Percentiles rank a stretch among this genome's conserved stretches.
These are phyloP conservation scores for Ophiostoma novo-ulmi DNA, from an alignment of 2,329 filamentous ascomycete species.

Conservation along the genomic window DNA sequence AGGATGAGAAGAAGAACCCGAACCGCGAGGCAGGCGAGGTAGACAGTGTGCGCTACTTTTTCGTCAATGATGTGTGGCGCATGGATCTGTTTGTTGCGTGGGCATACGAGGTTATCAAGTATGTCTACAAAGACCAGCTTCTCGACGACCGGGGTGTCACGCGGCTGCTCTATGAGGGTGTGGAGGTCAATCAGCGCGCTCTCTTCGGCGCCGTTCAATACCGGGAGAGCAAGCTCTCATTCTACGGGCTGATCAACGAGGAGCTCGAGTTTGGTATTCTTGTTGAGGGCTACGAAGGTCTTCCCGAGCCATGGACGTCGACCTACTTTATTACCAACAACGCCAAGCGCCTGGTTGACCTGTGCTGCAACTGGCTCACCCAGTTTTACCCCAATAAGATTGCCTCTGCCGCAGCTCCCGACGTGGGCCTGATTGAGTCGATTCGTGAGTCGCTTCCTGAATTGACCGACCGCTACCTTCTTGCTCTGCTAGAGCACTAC, in stretches of 20 bases:
- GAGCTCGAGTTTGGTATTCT: constrained; percentile 61
- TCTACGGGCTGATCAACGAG: constrained; percentile 70
- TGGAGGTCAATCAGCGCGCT: constrained; percentile 61
- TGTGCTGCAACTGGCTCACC: constrained; percentile 52
- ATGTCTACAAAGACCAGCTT: constrained; percentile 58
- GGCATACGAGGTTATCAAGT: constrained; percentile 71
- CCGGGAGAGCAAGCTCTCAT: constrained; percentile 60
- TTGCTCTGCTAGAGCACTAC: constrained; percentile 49
- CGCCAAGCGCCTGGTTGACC: constrained; percentile 53
- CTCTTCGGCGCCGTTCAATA: constrained; percentile 65
- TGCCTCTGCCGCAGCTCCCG: constrained; percentile 31
- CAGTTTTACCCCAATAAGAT: constrained; percentile 38
- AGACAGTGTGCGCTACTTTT: constrained; percentile 80
- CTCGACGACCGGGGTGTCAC: constrained; percentile 52
- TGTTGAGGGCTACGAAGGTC: constrained; percentile 57
- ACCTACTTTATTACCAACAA: constrained; percentile 58
- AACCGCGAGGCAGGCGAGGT: constrained; percentile 62
- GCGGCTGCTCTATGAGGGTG: constrained; percentile 61
- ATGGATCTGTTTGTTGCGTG: constrained; percentile 73
- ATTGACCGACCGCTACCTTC: constrained; percentile 52
- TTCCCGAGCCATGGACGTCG: constrained; percentile 85
- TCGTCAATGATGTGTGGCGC: constrained; percentile 67
- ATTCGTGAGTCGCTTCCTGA: constrained; percentile 47
- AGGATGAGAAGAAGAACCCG: constrained; percentile 66
- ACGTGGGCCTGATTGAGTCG: constrained; percentile 40